Conservation (phyloP, 148 eudicot species). For the Selenicereus undatus region DNA sequence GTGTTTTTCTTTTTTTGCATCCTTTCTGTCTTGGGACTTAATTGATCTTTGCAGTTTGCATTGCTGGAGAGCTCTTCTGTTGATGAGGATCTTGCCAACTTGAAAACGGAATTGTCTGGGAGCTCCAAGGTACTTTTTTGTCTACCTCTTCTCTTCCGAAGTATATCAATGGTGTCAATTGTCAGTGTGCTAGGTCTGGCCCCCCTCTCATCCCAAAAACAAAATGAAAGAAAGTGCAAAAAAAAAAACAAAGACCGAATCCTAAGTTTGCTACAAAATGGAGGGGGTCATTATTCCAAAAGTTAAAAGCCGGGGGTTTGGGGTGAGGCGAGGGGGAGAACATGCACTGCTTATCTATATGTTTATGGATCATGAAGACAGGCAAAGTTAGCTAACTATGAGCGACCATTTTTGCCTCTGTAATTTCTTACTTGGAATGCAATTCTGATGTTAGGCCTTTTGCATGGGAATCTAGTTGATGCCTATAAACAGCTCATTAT, state of each 20-base stretch:
- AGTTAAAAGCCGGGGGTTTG: too few species aligned
- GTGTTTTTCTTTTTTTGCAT: neutral
- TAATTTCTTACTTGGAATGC: neutral
- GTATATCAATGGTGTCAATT: neutral
- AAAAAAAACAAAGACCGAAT: neutral
- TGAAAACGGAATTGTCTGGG: slow-evolving; percentile 75
- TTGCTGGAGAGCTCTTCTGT: slow-evolving; percentile 84
- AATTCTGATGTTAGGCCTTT: neutral
- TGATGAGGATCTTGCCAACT: slow-evolving; percentile 76
- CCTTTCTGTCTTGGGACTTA: slow-evolving; percentile 4
- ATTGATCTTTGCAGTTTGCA: slow-evolving; percentile 63
- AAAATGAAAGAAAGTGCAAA: too few species aligned
- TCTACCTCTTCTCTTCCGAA: neutral
- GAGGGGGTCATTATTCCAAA: too few species aligned
- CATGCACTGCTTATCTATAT: neutral
- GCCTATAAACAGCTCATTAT: too few species aligned
- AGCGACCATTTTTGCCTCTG: neutral
- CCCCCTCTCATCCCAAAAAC: too few species aligned
- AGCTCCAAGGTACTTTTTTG: slow-evolving; percentile 57
- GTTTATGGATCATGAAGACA: neutral
- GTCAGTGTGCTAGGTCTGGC: neutral
- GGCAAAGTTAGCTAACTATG: neutral
- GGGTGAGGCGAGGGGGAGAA: too few species aligned
- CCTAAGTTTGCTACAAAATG: neutral
- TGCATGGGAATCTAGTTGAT: too few species aligned